Base-by-base conservation (phyloP, 306 rosid species). In the Trifolium repens region DNA sequence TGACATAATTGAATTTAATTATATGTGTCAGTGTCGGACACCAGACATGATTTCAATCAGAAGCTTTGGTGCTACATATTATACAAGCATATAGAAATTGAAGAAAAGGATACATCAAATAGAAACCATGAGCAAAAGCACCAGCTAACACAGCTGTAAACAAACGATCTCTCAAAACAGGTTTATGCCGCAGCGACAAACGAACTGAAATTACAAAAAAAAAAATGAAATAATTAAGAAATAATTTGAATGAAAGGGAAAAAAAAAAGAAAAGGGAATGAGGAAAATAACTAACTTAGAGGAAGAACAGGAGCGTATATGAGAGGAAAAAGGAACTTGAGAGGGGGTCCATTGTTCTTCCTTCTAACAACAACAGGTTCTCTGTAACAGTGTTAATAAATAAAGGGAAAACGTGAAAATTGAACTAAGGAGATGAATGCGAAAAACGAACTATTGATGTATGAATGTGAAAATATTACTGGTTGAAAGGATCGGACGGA, bases 271-370 rank as follows among this genome's bases (percentile, higher is more conserved):
- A 5, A 47, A 35, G 24, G 3, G 58, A 67, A 4, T 1, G 49
- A 2, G 50, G 50, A 53, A 66, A 77, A 14, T 2, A 4, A 87
- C 91, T 15, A 79, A 94, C 98, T 90, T 55, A 94, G 91, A 67
- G 98, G 98, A 67, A 94, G 97, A 3, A 50, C 96, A 16, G 98
- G 98, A 22, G 98, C 98, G 32, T 94, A 94, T 32, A 94, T 37
- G 22, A 94, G 96, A 87, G 97, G 96, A 74, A 89, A 8, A 84
- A 94, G 85, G 86, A 88, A 94, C 89, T 94, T 94, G 57, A 82
- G 6, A 17, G 96, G 97, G 37, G 92, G 73, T 27, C 88, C 88
- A 40, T 86, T 86, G 52, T 70, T 86, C 83, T 77, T 87, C 80
- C 70, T 90, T 84, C 91, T 85, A 8, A 43, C 37, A 9, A 39